Evolutionary conservation across 345 rosid genomes (phyloP), one percentile per base, ranked within the genome.

Genomic region (Camelina sativa): DNA sequence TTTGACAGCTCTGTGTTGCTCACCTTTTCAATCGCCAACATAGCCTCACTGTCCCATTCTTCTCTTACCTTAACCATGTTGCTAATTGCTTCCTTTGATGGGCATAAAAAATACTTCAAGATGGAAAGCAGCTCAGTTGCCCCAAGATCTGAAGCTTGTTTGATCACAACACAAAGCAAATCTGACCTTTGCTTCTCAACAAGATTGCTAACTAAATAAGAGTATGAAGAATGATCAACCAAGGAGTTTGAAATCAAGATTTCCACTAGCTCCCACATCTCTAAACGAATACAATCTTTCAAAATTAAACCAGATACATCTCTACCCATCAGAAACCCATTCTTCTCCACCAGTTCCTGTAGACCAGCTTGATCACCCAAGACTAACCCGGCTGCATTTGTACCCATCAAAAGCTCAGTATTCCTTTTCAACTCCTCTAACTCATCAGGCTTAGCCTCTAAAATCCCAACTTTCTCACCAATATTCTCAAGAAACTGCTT

Each of bases 81-180:
- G 67, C 12, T 51, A 52, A 75, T 67, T 10, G 97, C 87, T 65
- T 87, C 91, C 75, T 78, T 83, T 23, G 90, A 80, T 4, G 97
- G 97, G 72, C 87, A 80, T 35, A 91, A 82, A 73, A 95, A 86
- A 73, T 88, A 92, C 85, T 82, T 95, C 85, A 92, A 82, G 74
- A 89, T 69, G 63, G 80, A 82, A 62, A 82, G 78, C 62, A 95
- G 71, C 76, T 88, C 96, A n/a, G 77, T 65, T 5, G 80, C 86
- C 9, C 92, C 85, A 56, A 92, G 83, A 86, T 88, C 87, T 0
- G 86, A 65, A 62, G 96, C 91, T 67, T 87, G 86, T 75, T 72
- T 86, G 38, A 90, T 74, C 61, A 88, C 80, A 46, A 79, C 79
- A 48, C 89, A 85, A 22, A 93, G 84, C 83, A 92, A 81, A 80